Base-by-base conservation (phyloP, 192 early-diverging fungal species). In the Pecoramyces ruminantium region DNA sequence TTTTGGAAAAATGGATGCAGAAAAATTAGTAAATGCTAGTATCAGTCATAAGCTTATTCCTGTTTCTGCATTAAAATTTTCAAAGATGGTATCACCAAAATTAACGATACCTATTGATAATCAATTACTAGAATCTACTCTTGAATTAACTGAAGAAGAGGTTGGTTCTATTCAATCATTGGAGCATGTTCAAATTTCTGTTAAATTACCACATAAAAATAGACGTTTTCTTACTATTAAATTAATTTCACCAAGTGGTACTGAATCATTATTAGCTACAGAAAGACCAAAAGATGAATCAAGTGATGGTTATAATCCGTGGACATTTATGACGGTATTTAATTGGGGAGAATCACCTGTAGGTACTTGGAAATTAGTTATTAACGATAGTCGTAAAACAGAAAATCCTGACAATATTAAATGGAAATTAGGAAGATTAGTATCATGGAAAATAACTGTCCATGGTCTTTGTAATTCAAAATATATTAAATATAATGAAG, bases 1-100 rank as follows among this genome's bases (percentile, higher is more conserved):
- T 0, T 99, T 94, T 84, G 97, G 97, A 28, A 94, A 91, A 78
- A 82, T 98, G 78, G 95, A 99, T 85, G 93, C 93, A 1, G 93
- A 90, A 81, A 85, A 84, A 29, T 89, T 97, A 12, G 93, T 99
- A 17, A 92, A 96, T 79, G 86, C 87, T 13, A 67, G 51, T 67
- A 67, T 67, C 1, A 67, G n/a, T 21, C 51, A 67, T 67, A 67
- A 67, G 9, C 17, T 67, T n/a, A 4, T 67, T 25, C 51, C 51
- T 9, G 17, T 67, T 25, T 18, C 51, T 8, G 18, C 51, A 8
- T 67, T 67, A n/a, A 67, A 25, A 11, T 67, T 9, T 67, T 67
- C 51, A 11, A 67, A 67, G n/a, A 6, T 21, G 17, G 9, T 67
- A 0, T 67, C 51, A 27, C 25, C 51, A n/a, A 67, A 21, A 9